phyloP scores from a whole-genome alignment of 352 stramenopile genomes.

The Globisporangium okanoganense region DNA sequence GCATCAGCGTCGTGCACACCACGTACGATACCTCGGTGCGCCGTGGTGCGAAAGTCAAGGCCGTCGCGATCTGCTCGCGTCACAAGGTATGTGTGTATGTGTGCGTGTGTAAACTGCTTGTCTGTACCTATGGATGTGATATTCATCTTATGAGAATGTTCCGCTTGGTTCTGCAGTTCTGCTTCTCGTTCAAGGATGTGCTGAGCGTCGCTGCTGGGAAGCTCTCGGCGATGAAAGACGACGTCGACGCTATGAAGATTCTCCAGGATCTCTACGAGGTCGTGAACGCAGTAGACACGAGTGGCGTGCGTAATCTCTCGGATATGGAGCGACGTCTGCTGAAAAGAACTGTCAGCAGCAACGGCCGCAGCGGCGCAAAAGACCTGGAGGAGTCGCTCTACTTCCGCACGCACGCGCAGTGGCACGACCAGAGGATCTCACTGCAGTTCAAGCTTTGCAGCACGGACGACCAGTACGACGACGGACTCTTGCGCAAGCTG shows the following conservation, averaged over 20 bases:
- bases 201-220: slow-evolving; percentile 73
- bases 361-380: slow-evolving; percentile 27
- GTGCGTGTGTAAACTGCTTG: not conserved
- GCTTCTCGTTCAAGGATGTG: slow-evolving; percentile 71
- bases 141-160: slow-evolving; percentile 14
- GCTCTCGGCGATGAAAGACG: slow-evolving; percentile 43
- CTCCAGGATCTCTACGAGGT: slow-evolving; percentile 61
- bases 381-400: slow-evolving; percentile 57
- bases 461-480: slow-evolving; percentile 81
- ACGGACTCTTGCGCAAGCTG: slow-evolving; percentile 64
- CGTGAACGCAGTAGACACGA: slow-evolving; percentile 71
- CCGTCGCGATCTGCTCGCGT: slow-evolving; percentile 75
- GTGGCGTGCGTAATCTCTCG: slow-evolving; percentile 53
- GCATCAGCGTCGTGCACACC: slow-evolving; percentile 81
- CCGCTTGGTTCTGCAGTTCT: slow-evolving; percentile 31
- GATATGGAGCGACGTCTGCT: slow-evolving; percentile 72
- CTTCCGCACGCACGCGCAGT: slow-evolving; percentile 49
- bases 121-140: not conserved
- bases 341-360: slow-evolving; percentile 67
- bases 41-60: slow-evolving; percentile 77
- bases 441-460: slow-evolving; percentile 81
- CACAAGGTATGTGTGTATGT: slow-evolving; percentile 52
- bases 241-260: slow-evolving; percentile 36
- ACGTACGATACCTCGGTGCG: slow-evolving; percentile 69
- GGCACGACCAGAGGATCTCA: slow-evolving; percentile 59